These are phyloP conservation scores for Maudiozyma bulderi DNA, from an alignment of 805 yeast species.

Conservation along the genomic window DNA sequence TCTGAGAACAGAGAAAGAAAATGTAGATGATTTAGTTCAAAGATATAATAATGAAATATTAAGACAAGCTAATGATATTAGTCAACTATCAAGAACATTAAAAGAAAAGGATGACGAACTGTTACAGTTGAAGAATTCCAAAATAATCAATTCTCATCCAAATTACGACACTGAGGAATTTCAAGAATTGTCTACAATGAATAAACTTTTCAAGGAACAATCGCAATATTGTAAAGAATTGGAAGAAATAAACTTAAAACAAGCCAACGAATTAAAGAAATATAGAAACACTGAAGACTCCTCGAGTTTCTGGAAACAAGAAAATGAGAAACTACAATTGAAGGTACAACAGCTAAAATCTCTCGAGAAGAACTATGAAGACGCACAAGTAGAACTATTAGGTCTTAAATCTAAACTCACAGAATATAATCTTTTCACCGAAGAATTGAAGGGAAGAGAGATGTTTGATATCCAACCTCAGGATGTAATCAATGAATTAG, in stretches of 20 bases:
- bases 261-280: constrained; percentile 42
- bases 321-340: constrained; percentile 29
- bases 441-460: constrained; percentile 28
- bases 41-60: constrained; percentile 21
- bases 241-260: constrained; percentile 44
- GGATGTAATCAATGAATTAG: constrained; percentile 33
- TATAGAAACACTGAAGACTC: constrained; percentile 29
- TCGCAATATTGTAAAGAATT: constrained; percentile 35
- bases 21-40: constrained; percentile 12
- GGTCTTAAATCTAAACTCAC: constrained; percentile 38
- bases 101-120: constrained; percentile 22
- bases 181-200: constrained; percentile 28
- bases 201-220: constrained; percentile 33
- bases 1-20: constrained; percentile 11
- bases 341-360: constrained; percentile 35
- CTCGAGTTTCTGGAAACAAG: constrained; percentile 18
- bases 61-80: constrained; percentile 15
- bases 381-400: constrained; percentile 41
- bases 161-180: constrained; percentile 26
- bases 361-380: constrained; percentile 37
- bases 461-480: constrained; percentile 18
- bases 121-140: constrained; percentile 23
- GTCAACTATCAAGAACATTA: constrained; percentile 13
- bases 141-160: constrained; percentile 29
- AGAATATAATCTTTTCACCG: constrained; percentile 30